Conservation (phyloP, 805 yeast species). For the Saturnispora saitoi region DNA sequence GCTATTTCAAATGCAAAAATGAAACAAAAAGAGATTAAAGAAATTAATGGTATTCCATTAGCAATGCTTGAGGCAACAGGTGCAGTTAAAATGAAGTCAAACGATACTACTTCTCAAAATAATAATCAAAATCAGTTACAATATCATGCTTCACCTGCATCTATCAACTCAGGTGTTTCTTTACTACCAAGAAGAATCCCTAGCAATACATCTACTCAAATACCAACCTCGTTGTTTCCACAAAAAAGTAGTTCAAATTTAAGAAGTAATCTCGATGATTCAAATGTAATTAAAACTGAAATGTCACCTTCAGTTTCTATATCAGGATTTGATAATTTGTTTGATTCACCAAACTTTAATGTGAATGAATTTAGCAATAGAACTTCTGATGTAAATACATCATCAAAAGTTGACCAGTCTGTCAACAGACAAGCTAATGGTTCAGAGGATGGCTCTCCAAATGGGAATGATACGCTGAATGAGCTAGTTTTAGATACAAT, state of each 20-base stretch:
- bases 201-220: neutral
- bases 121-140: neutral
- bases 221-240: constrained; percentile 11
- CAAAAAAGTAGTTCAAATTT: neutral
- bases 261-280: neutral
- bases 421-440: neutral
- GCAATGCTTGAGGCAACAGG: constrained; percentile 74
- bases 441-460: constrained; percentile 17
- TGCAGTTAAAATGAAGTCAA: constrained; percentile 32
- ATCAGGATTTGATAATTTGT: constrained; percentile 9
- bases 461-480: constrained; percentile 21
- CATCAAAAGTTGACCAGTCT: neutral
- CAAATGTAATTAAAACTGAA: neutral
- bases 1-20: constrained; percentile 59
- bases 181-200: constrained; percentile 5
- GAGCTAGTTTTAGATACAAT: constrained; percentile 39
- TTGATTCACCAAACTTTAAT: constrained; percentile 9
- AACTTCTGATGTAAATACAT: neutral
- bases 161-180: neutral
- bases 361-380: constrained; percentile 1
- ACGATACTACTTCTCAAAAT: neutral
- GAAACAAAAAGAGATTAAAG: constrained; percentile 40
- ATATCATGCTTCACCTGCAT: neutral
- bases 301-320: constrained; percentile 1
- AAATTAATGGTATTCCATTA: constrained; percentile 33